Evolutionary conservation across 495 filamentous ascomycete species (phyloP).

Genomic region (Bombardia bombarda): DNA sequence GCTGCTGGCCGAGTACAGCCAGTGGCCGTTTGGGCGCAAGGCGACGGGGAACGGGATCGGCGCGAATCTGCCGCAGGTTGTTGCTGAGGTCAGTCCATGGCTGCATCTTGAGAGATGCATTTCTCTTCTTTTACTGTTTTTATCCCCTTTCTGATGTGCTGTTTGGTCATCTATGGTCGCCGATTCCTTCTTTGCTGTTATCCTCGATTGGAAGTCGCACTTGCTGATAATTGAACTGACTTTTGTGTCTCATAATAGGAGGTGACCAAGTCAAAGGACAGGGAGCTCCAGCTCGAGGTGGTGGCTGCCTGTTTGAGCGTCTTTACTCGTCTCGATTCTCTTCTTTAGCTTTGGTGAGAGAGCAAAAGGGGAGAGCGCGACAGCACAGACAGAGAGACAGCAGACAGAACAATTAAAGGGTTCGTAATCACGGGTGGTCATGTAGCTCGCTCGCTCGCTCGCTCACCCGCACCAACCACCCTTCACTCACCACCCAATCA

Average conservation of each 20-base stretch:
- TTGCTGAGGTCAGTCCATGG: conserved; percentile 63
- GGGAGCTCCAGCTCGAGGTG: conserved; percentile 93
- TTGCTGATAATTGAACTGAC: too few relatives aligned
- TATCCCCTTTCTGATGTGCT: too few relatives aligned
- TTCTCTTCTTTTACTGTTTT: neutral
- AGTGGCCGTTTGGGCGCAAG: conserved; percentile 81
- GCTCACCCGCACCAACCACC: too few relatives aligned
- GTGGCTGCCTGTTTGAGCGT: conserved; percentile 93
- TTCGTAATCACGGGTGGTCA: too few relatives aligned
- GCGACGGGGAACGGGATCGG: conserved; percentile 59
- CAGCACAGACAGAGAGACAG: too few relatives aligned
- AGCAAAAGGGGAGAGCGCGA: neutral
- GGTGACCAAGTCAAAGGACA: conserved; percentile 74
- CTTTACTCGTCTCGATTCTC: conserved; percentile 90
- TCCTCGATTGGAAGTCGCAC: too few relatives aligned
- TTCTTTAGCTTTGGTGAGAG: conserved; percentile 50
- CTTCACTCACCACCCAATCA: too few relatives aligned
- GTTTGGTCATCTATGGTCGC: too few relatives aligned
- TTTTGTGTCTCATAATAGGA: conserved; percentile 40
- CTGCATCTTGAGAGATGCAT: too few relatives aligned
- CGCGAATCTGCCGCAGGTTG: conserved; percentile 86
- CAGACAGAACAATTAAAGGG: too few relatives aligned
- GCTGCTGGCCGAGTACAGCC: conserved; percentile 87
- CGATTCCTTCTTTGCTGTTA: neutral
- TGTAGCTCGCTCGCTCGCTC: too few relatives aligned